A percentile compares a stretch with the other conserved stretches of the same genome.
phyloP scores from a whole-genome alignment of 2,329 filamentous ascomycete genomes.

The Colletotrichum orchidophilum region DNA sequence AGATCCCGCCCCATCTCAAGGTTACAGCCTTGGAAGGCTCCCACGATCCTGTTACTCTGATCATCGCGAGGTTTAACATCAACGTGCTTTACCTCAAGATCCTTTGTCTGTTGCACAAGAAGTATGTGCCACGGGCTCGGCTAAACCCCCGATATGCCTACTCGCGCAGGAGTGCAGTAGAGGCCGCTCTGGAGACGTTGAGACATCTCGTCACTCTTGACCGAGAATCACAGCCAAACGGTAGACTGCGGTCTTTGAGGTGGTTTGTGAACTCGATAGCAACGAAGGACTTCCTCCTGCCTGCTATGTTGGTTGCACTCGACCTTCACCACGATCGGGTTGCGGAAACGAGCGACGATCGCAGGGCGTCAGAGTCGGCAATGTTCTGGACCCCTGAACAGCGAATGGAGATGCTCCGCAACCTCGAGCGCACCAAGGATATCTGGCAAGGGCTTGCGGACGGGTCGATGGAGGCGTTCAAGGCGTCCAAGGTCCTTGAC shows the following conservation, averaged over 20 bases:
- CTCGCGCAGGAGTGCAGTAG: constrained; percentile 84
- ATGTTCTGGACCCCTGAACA: constrained; percentile 68
- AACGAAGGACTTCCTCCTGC: constrained; percentile 85
- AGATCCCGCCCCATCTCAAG: constrained; percentile 82
- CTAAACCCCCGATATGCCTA: constrained; percentile 85
- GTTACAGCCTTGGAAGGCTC: constrained; percentile 79
- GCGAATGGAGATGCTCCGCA: constrained; percentile 78
- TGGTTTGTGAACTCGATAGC: constrained; percentile 84
- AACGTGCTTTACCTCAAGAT: constrained; percentile 90
- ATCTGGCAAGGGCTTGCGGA: constrained; percentile 86
- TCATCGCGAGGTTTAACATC: constrained; percentile 86
- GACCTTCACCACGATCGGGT: constrained; percentile 79
- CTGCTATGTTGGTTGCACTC: constrained; percentile 83
- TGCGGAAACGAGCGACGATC: constrained; percentile 51
- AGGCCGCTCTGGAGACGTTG: constrained; percentile 85
- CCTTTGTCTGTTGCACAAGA: constrained; percentile 87
- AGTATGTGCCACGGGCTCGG: constrained; percentile 81
- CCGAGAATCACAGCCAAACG: constrained; percentile 76
- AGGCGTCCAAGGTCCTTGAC: constrained; percentile 81
- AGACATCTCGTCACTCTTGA: constrained; percentile 80
- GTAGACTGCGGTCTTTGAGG: constrained; percentile 76
- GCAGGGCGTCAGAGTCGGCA: constrained; percentile 53
- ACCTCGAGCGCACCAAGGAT: constrained; percentile 75
- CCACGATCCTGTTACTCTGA: constrained; percentile 82
- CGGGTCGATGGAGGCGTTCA: constrained; percentile 87